A percentile compares a stretch with the other conserved stretches of the same genome.
Conservation (phyloP, 2,329 filamentous ascomycete species). For the Claviceps sp. region DNA sequence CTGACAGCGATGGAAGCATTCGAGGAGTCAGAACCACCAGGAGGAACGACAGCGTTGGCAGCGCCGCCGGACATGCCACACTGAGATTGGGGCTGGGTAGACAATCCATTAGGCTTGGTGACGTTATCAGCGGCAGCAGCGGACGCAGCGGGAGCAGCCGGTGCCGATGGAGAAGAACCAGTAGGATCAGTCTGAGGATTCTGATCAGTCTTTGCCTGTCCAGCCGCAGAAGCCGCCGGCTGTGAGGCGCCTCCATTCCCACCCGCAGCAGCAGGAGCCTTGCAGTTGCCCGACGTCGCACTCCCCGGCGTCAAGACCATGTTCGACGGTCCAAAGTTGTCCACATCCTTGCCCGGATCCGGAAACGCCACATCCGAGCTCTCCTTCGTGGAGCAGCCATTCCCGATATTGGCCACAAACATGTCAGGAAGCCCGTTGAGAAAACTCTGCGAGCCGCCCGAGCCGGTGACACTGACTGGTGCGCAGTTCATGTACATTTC, state of each 20-base stretch:
- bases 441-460: constrained; percentile 33
- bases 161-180: too few relatives aligned
- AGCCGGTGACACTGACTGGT: constrained; percentile 50
- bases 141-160: background rate
- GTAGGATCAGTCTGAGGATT: background rate
- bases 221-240: background rate
- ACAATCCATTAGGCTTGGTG: constrained; percentile 23
- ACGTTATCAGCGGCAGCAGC: background rate
- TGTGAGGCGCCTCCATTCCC: constrained; percentile 2
- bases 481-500: constrained; percentile 99
- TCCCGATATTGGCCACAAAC: constrained; percentile 52
- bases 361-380: constrained; percentile 45
- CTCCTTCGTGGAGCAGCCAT: constrained; percentile 38
- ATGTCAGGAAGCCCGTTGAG: constrained; percentile 54
- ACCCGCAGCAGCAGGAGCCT: constrained; percentile 5
- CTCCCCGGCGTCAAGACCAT: constrained; percentile 11
- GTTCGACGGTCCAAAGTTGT: constrained; percentile 29
- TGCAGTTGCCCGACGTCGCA: constrained; percentile 11
- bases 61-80: background rate
- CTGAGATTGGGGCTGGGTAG: constrained; percentile 8
- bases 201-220: background rate
- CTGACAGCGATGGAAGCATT: too few relatives aligned
- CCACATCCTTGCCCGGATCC: constrained; percentile 42
- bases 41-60: constrained; percentile 4
- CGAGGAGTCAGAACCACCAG: too few relatives aligned